Evolutionary conservation across 164 flowering plant genomes (phyloP), one percentile per base, ranked within the genome.

Genomic region (Nymphaea colorata): DNA sequence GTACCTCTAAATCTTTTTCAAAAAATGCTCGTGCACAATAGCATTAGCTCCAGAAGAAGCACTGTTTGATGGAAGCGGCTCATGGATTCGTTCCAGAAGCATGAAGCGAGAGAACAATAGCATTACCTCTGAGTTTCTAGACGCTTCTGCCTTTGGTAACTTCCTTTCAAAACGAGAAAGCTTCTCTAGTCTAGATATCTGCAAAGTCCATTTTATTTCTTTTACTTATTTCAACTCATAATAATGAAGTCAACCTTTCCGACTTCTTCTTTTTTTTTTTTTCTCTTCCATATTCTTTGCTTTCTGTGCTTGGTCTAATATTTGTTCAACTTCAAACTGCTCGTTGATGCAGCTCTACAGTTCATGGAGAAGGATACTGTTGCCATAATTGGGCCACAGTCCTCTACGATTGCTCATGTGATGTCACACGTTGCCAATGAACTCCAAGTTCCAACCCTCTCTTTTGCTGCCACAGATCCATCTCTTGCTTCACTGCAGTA

Each of bases 381-480:
- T 10, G 97, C 96, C 41, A 77, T 90, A 41, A 79, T 95, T 44
- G 98, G 98, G 4, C 99, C 99, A 3, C 97, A 90, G 71, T 81
- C 87, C 55, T 90, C 99, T 47, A 87, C 79, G 3, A 77, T 82
- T 70, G 94, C 99, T 45, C 98, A 86, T 75, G 72, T 86, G 18
- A 76, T 89, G 15, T 85, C 91, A 5, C 79, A 81, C 66, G 83
- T 92, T 67, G 85, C 87, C 41, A 87, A 82, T 74, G 98, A 90
- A 73, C 87, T 95, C 67, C 87, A 86, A 67, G 89, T 90, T 64
- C 98, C 99, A 11, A 65, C 90, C 12, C 18, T 95, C 18, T 95
- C 99, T 66, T 95, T 90, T 78, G 84, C 87, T n/a, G 94, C 91
- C 17, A 85, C 91, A 41, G 99, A 95, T 51, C 96, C 99, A 41